Percentiles rank a stretch among this genome's conserved stretches.
Evolutionary conservation across 306 rosid species (phyloP).

Genomic region (Pyrus pyrifolia): DNA sequence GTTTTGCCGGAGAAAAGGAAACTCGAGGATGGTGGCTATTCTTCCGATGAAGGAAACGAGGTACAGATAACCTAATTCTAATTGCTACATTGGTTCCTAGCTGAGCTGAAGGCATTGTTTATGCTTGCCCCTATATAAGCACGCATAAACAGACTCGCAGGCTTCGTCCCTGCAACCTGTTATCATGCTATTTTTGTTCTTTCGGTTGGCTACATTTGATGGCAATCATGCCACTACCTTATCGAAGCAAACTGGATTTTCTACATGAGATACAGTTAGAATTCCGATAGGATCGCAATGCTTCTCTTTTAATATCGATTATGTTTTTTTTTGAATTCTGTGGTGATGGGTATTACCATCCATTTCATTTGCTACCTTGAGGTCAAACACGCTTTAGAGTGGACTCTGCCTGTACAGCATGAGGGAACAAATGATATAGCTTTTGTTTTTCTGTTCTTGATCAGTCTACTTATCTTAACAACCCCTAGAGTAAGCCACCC

Average conservation of each 20-base stretch:
- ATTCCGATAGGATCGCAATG: background rate
- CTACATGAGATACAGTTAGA: background rate
- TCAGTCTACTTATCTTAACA: too few species aligned
- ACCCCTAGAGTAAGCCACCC: too few species aligned
- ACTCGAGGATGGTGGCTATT: slow-evolving; percentile 70
- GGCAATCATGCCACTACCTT: too few species aligned
- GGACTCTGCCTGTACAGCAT: too few species aligned
- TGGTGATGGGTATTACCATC: background rate
- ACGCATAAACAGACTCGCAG: background rate
- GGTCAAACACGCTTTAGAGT: too few species aligned
- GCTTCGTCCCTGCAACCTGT: background rate
- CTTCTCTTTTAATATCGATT: background rate
- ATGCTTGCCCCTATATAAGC: too few species aligned
- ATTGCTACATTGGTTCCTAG: background rate
- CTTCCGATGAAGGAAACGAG: slow-evolving; percentile 67
- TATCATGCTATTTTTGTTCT: background rate
- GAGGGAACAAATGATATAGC: too few species aligned
- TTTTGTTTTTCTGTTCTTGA: too few species aligned
- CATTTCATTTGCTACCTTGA: too few species aligned
- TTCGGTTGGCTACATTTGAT: background rate
- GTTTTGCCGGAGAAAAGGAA: slow-evolving; percentile 75
- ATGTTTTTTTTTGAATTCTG: background rate
- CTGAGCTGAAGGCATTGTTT: background rate
- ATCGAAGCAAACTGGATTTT: background rate
- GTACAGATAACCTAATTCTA: slow-evolving; percentile 26